Evolutionary conservation across 2,329 filamentous ascomycete genomes (phyloP), one percentile per base, ranked within the genome.

Genomic region (Alternaria brassicicola): DNA sequence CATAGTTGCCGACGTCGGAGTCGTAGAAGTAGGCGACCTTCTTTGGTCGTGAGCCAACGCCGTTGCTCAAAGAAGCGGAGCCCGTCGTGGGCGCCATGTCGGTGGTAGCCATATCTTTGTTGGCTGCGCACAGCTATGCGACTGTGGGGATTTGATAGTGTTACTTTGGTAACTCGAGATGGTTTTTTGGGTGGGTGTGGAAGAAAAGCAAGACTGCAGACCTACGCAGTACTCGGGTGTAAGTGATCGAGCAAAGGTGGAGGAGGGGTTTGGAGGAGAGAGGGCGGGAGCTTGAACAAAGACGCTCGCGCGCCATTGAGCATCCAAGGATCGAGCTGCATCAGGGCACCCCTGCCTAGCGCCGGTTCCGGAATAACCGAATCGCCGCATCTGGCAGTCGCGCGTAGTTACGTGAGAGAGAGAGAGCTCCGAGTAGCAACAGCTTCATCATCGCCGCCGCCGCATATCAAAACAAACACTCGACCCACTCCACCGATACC

Each of bases 11-110:
- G 75, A 98, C 95, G 80, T 98, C 94, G 3, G 92, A 96, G 76
- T 98, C 94, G 84, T 98, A 98, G 79, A 98, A 98, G 81, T 98
- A 98, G 55, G 94, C 94, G 57, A 98, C 92, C 75, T 94, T 92
- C 81, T 95, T 96, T 6, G 71, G 64, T 47, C 61, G 64, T 26
- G 69, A 66, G 3, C 67, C 60, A 23, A 65, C 67, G 59, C 74
- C 73, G 52, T 71, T 66, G 47, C 69, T 68, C 51, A 55, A 38
- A 7, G 52, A 63, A 38, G 42, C 61, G 56, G 52, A 48, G 36
- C 55, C 55, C 39, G 62, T 62, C 13, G 58, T 50, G 23, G 43
- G 31, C 39, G 49, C 50, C 55, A 57, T 57, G 23, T 41, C 42
- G 9, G 21, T 39, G 15, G 54, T 39, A 19, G 60, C 63, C 65